Conservation (phyloP, 768 basidiomycete species). For the Hortiboletus campestris region DNA sequence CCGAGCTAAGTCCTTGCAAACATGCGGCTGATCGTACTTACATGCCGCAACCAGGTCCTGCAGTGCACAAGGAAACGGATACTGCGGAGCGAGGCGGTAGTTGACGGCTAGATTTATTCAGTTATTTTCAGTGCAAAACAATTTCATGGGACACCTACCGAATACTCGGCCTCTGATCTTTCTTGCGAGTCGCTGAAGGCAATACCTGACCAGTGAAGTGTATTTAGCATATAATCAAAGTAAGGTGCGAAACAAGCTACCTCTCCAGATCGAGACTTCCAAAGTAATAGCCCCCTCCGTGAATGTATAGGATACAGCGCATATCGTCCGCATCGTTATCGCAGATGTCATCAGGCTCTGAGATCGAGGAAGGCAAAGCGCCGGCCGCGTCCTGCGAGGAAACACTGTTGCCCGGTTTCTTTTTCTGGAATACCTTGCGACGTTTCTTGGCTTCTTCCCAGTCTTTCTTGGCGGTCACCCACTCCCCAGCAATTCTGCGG, state of each 20-base stretch:
- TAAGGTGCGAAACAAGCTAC: constrained; percentile 27
- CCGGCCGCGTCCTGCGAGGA: constrained; percentile 16
- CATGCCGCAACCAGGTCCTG: constrained; percentile 90
- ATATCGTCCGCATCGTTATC: constrained; percentile 77
- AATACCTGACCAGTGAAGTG: constrained; percentile 44
- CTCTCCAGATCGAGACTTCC: constrained; percentile 78
- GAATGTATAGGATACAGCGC: constrained; percentile 79
- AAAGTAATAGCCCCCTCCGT: constrained; percentile 87
- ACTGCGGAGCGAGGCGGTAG: constrained; percentile 91
- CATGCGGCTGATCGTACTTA: constrained; percentile 34
- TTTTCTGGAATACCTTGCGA: constrained; percentile 46
- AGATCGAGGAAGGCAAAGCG: constrained; percentile 16
- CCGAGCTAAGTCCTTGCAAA: background rate
- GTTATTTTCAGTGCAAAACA: background rate
- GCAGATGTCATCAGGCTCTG: constrained; percentile 41
- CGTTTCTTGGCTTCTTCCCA: constrained; percentile 67
- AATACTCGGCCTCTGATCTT: constrained; percentile 93
- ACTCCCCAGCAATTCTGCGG: constrained; percentile 76
- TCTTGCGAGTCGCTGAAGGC: constrained; percentile 80
- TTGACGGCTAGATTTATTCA: constrained; percentile 55
- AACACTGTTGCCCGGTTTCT: constrained; percentile 17
- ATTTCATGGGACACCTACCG: constrained; percentile 39
- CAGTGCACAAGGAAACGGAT: constrained; percentile 91
- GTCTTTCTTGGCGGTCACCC: constrained; percentile 85
- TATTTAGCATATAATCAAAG: constrained; percentile 8